Evolutionary conservation across 2,329 filamentous ascomycete genomes (phyloP).

Genomic region (Sporothrix sp.): DNA sequence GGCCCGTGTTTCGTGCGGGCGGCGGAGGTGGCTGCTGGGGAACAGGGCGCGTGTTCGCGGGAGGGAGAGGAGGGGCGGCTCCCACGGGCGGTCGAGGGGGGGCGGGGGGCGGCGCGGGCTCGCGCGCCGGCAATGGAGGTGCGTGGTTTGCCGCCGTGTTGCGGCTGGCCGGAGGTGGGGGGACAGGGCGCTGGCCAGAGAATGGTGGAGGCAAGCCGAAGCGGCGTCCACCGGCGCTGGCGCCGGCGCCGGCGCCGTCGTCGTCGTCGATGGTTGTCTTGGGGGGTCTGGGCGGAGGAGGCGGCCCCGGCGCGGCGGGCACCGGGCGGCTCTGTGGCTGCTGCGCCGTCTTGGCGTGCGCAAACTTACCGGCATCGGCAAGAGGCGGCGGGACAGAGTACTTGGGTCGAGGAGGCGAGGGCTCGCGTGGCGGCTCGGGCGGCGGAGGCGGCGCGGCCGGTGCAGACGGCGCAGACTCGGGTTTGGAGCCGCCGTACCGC

Average conservation of each 20-base stretch:
- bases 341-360: slow-evolving; percentile 42
- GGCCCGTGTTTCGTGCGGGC: slow-evolving; percentile 24
- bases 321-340: slow-evolving; percentile 35
- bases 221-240: slow-evolving; percentile 35
- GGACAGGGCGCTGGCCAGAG: slow-evolving; percentile 53
- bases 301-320: slow-evolving; percentile 47
- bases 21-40: slow-evolving; percentile 41
- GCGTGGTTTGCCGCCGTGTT: neutral
- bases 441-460: slow-evolving; percentile 26
- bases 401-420: slow-evolving; percentile 60
- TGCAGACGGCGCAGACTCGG: slow-evolving; percentile 28
- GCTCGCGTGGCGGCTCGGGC: slow-evolving; percentile 56
- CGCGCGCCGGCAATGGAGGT: slow-evolving; percentile 2
- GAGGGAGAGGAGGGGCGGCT: slow-evolving; percentile 41
- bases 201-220: slow-evolving; percentile 78
- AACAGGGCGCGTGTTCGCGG: slow-evolving; percentile 41
- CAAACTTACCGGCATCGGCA: slow-evolving; percentile 82
- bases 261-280: slow-evolving; percentile 67
- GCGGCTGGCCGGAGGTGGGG: slow-evolving; percentile 66
- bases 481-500: slow-evolving; percentile 43
- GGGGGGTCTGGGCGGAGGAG: slow-evolving; percentile 57
- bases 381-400: slow-evolving; percentile 84
- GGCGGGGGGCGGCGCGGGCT: slow-evolving; percentile 28
- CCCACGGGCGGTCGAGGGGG: slow-evolving; percentile 35
- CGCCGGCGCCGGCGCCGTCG: slow-evolving; percentile 36